Percentiles rank a stretch among this genome's conserved stretches.
Evolutionary conservation across 2,329 filamentous ascomycete genomes (phyloP).

Genomic region (Penicillium rolfsii): DNA sequence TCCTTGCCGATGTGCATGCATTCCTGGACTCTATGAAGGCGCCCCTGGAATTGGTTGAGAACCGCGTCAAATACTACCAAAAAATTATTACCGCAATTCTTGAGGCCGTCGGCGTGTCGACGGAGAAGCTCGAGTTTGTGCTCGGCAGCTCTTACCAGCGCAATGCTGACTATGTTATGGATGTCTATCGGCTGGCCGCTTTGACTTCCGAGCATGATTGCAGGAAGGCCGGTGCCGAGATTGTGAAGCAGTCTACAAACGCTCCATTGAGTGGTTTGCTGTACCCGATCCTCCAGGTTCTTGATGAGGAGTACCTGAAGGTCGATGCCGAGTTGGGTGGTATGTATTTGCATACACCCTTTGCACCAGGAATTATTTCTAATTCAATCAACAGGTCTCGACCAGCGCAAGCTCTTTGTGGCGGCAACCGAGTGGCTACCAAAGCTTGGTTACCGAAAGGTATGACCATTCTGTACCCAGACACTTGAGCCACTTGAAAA

Average conservation of each 20-base stretch:
- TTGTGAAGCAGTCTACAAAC: conserved; percentile 89
- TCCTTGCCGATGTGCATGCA: conserved; percentile 69
- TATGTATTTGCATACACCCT: conserved; percentile 38
- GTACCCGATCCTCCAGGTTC: conserved; percentile 80
- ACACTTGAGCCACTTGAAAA: background rate
- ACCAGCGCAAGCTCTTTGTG: conserved; percentile 36
- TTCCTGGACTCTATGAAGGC: conserved; percentile 64
- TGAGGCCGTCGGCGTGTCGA: conserved; percentile 75
- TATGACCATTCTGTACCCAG: conserved; percentile 25
- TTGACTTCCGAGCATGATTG: conserved; percentile 69
- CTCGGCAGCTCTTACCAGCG: conserved; percentile 80
- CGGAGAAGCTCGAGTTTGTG: conserved; percentile 79
- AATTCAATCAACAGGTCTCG: conserved; percentile 16
- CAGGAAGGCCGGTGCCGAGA: conserved; percentile 87
- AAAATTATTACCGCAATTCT: conserved; percentile 74
- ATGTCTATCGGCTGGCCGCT: conserved; percentile 75
- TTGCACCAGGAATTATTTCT: background rate
- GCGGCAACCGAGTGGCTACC: conserved; percentile 82
- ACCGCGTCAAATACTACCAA: conserved; percentile 82
- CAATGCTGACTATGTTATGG: conserved; percentile 74
- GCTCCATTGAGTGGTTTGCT: conserved; percentile 65
- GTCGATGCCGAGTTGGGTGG: conserved; percentile 89
- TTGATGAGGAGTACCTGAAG: conserved; percentile 83
- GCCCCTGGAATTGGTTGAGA: conserved; percentile 81
- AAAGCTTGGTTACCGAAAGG: conserved; percentile 78